Conservation (phyloP, 176 grass and related monocot genomes). For the Zoysia japonica region DNA sequence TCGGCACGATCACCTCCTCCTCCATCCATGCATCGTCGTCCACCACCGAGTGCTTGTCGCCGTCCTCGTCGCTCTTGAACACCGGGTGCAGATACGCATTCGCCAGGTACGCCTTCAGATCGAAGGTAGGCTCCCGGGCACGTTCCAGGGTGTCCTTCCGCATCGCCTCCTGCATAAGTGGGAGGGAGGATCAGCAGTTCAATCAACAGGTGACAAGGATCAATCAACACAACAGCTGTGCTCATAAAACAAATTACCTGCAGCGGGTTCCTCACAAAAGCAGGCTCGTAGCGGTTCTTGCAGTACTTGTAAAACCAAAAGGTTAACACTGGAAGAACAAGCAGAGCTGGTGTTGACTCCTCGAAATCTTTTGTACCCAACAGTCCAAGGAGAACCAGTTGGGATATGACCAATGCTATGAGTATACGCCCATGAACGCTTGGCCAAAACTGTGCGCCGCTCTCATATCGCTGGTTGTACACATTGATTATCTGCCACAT, state of each 20-base stretch:
- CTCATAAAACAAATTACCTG: slow-evolving; percentile 38
- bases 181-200: no score
- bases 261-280: slow-evolving; percentile 80
- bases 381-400: slow-evolving; percentile 83
- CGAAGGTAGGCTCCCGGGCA: slow-evolving; percentile 83
- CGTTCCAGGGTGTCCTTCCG: slow-evolving; percentile 88
- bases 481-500: slow-evolving; percentile 87
- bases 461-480: slow-evolving; percentile 94
- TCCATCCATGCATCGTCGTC: slow-evolving; percentile 42
- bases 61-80: slow-evolving; percentile 55
- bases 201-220: no score
- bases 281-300: slow-evolving; percentile 74
- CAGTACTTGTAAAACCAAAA: slow-evolving; percentile 82
- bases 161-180: slow-evolving; percentile 75
- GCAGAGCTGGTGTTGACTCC: slow-evolving; percentile 63
- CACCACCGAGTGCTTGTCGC: slow-evolving; percentile 28
- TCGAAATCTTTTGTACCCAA: slow-evolving; percentile 59
- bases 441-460: slow-evolving; percentile 84
- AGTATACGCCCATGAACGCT: slow-evolving; percentile 82
- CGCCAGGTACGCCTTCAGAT: slow-evolving; percentile 70
- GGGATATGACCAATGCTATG: slow-evolving; percentile 68
- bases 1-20: slow-evolving; percentile 72
- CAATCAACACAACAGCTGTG: no score
- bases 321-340: slow-evolving; percentile 83
- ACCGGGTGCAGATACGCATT: slow-evolving; percentile 79